A percentile compares a stretch with the other conserved stretches of the same genome.
Conservation (phyloP, 352 stramenopile species). For the Phytophthora macrochlamydospora region DNA sequence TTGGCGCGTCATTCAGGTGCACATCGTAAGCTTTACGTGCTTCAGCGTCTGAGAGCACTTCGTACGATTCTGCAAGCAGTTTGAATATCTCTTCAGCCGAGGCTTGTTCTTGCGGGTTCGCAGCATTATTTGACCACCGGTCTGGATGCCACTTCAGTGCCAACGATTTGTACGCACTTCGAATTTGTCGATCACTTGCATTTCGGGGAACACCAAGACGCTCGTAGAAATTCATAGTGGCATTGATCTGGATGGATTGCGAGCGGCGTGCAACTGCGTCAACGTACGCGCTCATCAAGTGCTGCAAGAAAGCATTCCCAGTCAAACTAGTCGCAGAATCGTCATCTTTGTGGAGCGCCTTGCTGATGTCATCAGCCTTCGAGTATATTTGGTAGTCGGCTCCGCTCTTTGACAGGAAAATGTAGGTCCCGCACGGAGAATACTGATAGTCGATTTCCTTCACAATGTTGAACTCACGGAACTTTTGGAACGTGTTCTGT, state of each 20-base stretch:
- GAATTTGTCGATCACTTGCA: conserved; percentile 70
- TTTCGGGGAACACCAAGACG: conserved; percentile 71
- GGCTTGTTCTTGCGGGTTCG: conserved; percentile 61
- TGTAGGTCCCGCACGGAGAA: conserved; percentile 73
- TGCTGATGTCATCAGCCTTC: conserved; percentile 44
- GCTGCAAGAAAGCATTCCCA: conserved; percentile 78
- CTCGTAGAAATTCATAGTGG: conserved; percentile 87
- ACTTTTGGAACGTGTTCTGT: conserved; percentile 83
- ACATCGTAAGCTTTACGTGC: conserved; percentile 69
- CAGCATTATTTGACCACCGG: conserved; percentile 58
- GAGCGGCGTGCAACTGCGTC: conserved; percentile 70
- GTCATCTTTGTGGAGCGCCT: conserved; percentile 50
- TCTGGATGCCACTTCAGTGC: conserved; percentile 90
- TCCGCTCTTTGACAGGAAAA: conserved; percentile 73
- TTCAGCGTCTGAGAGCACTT: conserved; percentile 10
- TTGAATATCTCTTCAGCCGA: conserved; percentile 85
- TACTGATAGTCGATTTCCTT: conserved; percentile 83
- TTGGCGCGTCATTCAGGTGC: conserved; percentile 52
- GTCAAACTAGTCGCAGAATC: conserved; percentile 62
- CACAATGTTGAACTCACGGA: conserved; percentile 77
- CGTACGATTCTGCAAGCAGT: conserved; percentile 79
- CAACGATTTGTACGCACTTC: conserved; percentile 72
- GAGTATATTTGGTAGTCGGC: conserved; percentile 56
- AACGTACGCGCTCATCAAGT: conserved; percentile 87
- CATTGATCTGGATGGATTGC: conserved; percentile 82